Base-by-base conservation (phyloP, 768 basidiomycete species). In the Lentinus tigrinus region DNA sequence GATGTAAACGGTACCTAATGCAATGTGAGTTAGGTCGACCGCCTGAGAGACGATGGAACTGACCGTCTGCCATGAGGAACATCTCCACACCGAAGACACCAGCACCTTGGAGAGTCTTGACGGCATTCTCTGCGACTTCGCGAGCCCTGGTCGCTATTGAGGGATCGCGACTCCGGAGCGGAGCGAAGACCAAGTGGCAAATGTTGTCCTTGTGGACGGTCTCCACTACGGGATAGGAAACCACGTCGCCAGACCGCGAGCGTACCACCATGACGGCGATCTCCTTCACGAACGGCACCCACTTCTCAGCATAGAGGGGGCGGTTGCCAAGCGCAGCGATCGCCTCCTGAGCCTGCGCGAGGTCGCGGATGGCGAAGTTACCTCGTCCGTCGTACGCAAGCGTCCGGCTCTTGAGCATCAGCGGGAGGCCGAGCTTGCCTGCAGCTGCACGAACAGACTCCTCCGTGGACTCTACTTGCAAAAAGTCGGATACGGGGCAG, bases 31-130 rank as follows among this genome's bases (percentile, higher is more conserved):
- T 50, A 36, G 21, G 28, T 24, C 6, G 27, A 48, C 43, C 11
- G 8, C 7, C 42, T 28, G 21, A 46, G 36, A 31, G 47, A 28
- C 24, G 27, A 28, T 8, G 43, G 7, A 28, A 69, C 81, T 46
- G 65, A 93, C 96, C 95, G 67, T 95, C 83, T 27, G 80, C 75
- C 82, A 96, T 82, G 40, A 98, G 77, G 75, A 99, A 99, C 94
- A 98, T 93, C 72, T 99, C 97, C 1, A 99, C 95, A 1, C 95
- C 97, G 74, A 97, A 98, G 24, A 98, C 84, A 11, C 97, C 97
- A 9, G 95, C 95, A 3, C 95, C 96, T 17, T 84, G 73, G 37
- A 98, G 81, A 7, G 87, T 84, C 58, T 75, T 81, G 23, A 98
- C 81, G 0, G 95, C 93, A 36, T 78, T 75, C 73, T 95, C 92